Evolutionary conservation across 306 rosid species (phyloP).

Genomic region (Dryas octopetala): DNA sequence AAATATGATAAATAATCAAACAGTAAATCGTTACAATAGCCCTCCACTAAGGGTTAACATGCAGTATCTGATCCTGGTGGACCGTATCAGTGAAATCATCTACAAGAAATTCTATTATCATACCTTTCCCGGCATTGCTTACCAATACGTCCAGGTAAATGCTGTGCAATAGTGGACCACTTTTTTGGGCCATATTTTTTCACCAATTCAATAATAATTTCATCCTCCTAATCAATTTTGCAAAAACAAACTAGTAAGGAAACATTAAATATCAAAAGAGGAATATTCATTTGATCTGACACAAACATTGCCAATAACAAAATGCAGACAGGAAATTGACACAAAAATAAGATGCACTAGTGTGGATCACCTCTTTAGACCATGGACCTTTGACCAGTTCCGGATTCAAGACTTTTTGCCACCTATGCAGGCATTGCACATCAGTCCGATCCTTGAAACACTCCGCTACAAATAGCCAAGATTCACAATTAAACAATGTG

Average conservation of each 20-base stretch:
- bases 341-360: conserved; percentile 14
- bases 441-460: conserved; percentile 95
- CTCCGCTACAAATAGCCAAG: conserved; percentile 63
- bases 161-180: conserved; percentile 93
- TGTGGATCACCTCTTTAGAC: conserved; percentile 86
- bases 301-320: background rate
- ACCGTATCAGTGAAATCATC: background rate
- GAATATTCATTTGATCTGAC: conserved; percentile 1
- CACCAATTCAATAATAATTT: conserved; percentile 68
- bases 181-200: conserved; percentile 83
- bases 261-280: conserved; percentile 18
- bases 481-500: conserved; percentile 29
- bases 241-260: conserved; percentile 23
- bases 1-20: background rate
- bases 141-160: conserved; percentile 97
- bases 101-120: conserved; percentile 20
- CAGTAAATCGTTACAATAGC: background rate
- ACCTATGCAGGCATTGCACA: conserved; percentile 98
- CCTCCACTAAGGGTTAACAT: conserved; percentile 2
- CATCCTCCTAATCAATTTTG: conserved; percentile 77
- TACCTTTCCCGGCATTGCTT: conserved; percentile 99
- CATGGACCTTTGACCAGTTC: conserved; percentile 98
- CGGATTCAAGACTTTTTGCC: conserved; percentile 99
- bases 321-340: conserved; percentile 14
- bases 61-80: conserved; percentile 4